Percentiles rank a stretch among this genome's conserved stretches.
Conservation (phyloP, 164 flowering plant genomes). For the Berberis thunbergii region DNA sequence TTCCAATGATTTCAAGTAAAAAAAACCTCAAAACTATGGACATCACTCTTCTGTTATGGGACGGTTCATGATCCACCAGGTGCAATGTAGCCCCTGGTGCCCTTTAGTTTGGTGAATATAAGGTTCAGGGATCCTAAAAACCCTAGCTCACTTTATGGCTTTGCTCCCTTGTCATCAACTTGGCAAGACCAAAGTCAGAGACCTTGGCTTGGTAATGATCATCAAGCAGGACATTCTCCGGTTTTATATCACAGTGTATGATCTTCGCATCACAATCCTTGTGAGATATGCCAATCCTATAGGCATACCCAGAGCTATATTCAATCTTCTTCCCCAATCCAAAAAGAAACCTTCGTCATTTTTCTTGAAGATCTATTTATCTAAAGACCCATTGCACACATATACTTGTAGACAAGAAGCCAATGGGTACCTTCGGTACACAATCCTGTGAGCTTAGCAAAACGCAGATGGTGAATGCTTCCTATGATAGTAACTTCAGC, state of each 20-base stretch:
- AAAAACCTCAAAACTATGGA: constrained; percentile 54
- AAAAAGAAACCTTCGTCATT: constrained; percentile 8
- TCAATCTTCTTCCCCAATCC: constrained; percentile 39
- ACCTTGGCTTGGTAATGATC: constrained; percentile 45
- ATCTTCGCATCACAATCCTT: constrained; percentile 50
- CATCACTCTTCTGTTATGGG: constrained; percentile 66
- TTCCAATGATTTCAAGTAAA: constrained; percentile 50
- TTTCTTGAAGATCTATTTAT: constrained; percentile 44
- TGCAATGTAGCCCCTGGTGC: constrained; percentile 65
- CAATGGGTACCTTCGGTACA: constrained; percentile 36
- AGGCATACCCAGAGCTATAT: constrained; percentile 42
- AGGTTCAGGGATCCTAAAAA: too few species aligned
- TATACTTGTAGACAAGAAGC: constrained; percentile 48
- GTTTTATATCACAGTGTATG: constrained; percentile 60
- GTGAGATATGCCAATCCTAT: constrained; percentile 53
- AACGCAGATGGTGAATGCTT: constrained; percentile 46
- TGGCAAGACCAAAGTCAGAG: constrained; percentile 59
- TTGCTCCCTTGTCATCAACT: constrained; percentile 55
- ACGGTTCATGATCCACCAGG: constrained; percentile 57
- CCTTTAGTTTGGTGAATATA: constrained; percentile 40
- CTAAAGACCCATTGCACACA: constrained; percentile 47
- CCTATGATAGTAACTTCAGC: constrained; percentile 60
- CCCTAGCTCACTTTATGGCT: constrained; percentile 13
- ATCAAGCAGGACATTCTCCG: constrained; percentile 55
- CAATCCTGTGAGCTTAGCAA: constrained; percentile 49